These are phyloP conservation scores for Cytidiella melzeri DNA, from an alignment of 768 basidiomycete genomes.

Conservation along the genomic window DNA sequence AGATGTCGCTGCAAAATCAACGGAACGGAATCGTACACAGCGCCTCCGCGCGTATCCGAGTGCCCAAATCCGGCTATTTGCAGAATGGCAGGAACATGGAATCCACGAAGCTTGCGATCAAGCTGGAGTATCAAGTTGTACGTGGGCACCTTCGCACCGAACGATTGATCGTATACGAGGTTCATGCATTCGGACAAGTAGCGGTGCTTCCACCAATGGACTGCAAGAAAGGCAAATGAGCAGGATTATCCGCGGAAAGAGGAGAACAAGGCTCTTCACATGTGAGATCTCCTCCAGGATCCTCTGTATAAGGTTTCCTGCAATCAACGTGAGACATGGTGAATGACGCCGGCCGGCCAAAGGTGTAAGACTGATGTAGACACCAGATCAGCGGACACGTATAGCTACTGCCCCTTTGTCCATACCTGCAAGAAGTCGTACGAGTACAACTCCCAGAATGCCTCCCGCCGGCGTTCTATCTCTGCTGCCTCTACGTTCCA, in stretches of 20 bases:
- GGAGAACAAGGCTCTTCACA: constrained; percentile 49
- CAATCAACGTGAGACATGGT: constrained; percentile 50
- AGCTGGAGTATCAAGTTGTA: constrained; percentile 62
- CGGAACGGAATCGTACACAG: constrained; percentile 38
- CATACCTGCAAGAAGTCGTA: constrained; percentile 67
- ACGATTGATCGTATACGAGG: constrained; percentile 61
- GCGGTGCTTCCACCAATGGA: constrained; percentile 59
- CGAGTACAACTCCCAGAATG: constrained; percentile 64
- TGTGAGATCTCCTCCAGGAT: constrained; percentile 40
- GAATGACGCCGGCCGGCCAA: constrained; percentile 65
- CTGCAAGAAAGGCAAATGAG: constrained; percentile 32
- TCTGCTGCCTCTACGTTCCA: constrained; percentile 56
- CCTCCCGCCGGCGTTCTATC: constrained; percentile 49
- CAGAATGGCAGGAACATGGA: constrained; percentile 57
- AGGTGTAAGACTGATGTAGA: constrained; percentile 52
- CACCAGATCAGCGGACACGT: constrained; percentile 3
- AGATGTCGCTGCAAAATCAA: constrained; percentile 65
- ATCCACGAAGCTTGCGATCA: constrained; percentile 56
- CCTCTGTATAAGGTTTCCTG: constrained; percentile 42
- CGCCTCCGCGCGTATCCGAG: constrained; percentile 17
- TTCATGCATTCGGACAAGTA: constrained; percentile 57
- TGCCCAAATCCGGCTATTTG: constrained; percentile 60
- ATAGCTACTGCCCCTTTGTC: neutral
- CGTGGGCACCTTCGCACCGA: constrained; percentile 55
- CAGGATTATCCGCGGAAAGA: neutral